These are phyloP conservation scores for Neospora caninum DNA, from an alignment of 169 alveolate species.

Conservation along the genomic window DNA sequence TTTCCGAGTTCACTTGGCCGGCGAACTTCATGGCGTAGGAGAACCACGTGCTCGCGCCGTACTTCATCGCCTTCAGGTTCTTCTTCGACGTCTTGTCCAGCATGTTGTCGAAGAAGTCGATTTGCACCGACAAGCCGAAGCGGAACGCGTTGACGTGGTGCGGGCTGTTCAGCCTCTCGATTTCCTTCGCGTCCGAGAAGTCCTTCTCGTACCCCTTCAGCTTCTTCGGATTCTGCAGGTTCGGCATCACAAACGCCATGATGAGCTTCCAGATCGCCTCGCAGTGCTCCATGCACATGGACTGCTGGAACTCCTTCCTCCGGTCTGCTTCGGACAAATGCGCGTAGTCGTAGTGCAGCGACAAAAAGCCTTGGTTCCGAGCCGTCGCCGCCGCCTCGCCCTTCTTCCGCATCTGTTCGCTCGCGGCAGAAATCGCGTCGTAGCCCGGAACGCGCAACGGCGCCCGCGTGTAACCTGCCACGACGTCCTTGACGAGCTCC, in stretches of 20 bases:
- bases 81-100: slow-evolving; percentile 42
- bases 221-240: slow-evolving; percentile 44
- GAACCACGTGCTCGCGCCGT: slow-evolving; percentile 47
- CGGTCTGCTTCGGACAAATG: slow-evolving; percentile 2
- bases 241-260: slow-evolving; percentile 24
- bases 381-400: slow-evolving; percentile 9
- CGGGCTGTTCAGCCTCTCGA: slow-evolving; percentile 15
- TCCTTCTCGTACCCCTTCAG: slow-evolving; percentile 38
- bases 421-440: slow-evolving; percentile 19
- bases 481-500: slow-evolving; percentile 43
- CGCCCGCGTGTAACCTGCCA: background rate
- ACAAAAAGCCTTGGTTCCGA: slow-evolving; percentile 38
- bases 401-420: background rate
- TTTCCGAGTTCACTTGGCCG: slow-evolving; percentile 5
- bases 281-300: slow-evolving; percentile 63
- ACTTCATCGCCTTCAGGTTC: slow-evolving; percentile 28
- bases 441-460: slow-evolving; percentile 25
- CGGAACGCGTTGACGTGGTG: slow-evolving; percentile 52
- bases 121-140: slow-evolving; percentile 30
- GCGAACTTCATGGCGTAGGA: slow-evolving; percentile 46
- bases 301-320: slow-evolving; percentile 31
- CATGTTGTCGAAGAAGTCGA: slow-evolving; percentile 49
- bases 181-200: background rate
- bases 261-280: slow-evolving; percentile 36
- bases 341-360: slow-evolving; percentile 34